Conservation (phyloP, 805 yeast genomes). For the Yarrowia hollandica region DNA sequence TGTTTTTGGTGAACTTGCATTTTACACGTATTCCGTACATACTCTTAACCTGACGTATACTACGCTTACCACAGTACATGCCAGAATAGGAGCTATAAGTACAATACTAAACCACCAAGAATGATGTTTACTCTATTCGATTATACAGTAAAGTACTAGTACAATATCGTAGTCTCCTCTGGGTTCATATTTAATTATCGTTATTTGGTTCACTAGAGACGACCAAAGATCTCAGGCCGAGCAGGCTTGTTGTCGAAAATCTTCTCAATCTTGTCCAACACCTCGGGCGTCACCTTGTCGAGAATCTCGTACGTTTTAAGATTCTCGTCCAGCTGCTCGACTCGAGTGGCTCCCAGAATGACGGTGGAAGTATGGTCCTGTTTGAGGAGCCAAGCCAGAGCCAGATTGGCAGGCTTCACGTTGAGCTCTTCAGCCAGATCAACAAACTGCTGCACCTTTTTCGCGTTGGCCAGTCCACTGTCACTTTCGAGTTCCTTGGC, state of each 20-base stretch:
- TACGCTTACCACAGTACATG: too few relatives aligned
- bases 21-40: too few relatives aligned
- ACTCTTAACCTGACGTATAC: too few relatives aligned
- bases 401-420: slow-evolving; percentile 38
- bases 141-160: too few relatives aligned
- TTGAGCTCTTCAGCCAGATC: slow-evolving; percentile 38
- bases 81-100: too few relatives aligned
- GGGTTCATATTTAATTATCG: too few relatives aligned
- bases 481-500: slow-evolving; percentile 34
- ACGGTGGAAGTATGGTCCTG: slow-evolving; percentile 40
- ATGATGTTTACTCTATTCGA: too few relatives aligned
- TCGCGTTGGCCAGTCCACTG: slow-evolving; percentile 36
- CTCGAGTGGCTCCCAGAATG: slow-evolving; percentile 40
- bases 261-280: slow-evolving; percentile 37
- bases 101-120: too few relatives aligned
- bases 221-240: neutral
- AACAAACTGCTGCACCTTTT: slow-evolving; percentile 35
- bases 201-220: too few relatives aligned
- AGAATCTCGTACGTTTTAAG: slow-evolving; percentile 39
- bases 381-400: slow-evolving; percentile 40
- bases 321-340: slow-evolving; percentile 39
- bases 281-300: slow-evolving; percentile 37
- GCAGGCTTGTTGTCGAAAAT: slow-evolving; percentile 39
- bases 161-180: too few relatives aligned
- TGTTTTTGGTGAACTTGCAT: too few relatives aligned